Evolutionary conservation across 495 filamentous ascomycete genomes (phyloP).

Genomic region (Penicillium salamii): DNA sequence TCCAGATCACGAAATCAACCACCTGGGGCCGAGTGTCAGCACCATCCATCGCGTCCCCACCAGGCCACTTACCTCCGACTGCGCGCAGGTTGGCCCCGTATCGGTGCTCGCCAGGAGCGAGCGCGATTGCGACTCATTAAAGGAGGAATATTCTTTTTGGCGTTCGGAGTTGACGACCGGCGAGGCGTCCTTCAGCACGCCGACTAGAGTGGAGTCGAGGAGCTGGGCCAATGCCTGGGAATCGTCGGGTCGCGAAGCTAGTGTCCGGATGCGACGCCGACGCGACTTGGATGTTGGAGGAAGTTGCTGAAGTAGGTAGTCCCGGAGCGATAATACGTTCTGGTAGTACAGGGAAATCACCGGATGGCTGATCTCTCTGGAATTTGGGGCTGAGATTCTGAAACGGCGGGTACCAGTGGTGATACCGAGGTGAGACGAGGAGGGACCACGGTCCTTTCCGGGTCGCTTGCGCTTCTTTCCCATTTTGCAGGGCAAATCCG

Average conservation of each 20-base stretch:
- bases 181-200: slow-evolving; percentile 38
- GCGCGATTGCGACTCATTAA: slow-evolving; percentile 57
- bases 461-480: slow-evolving; percentile 46
- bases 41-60: not conserved
- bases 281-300: slow-evolving; percentile 50
- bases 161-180: slow-evolving; percentile 37
- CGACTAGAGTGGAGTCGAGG: slow-evolving; percentile 69
- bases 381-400: slow-evolving; percentile 10
- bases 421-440: slow-evolving; percentile 19
- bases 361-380: slow-evolving; percentile 46
- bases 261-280: slow-evolving; percentile 45
- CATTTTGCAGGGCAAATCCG: slow-evolving; percentile 31
- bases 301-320: slow-evolving; percentile 61
- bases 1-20: slow-evolving; percentile 78
- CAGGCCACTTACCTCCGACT: slow-evolving; percentile 56
- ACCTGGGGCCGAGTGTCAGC: slow-evolving; percentile 54
- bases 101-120: slow-evolving; percentile 35
- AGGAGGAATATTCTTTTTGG: slow-evolving; percentile 58
- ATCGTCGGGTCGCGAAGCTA: slow-evolving; percentile 11
- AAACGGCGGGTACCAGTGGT: slow-evolving; percentile 16
- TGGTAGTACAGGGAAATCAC: slow-evolving; percentile 75
- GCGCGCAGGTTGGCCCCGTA: slow-evolving; percentile 40
- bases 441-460: slow-evolving; percentile 23
- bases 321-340: slow-evolving; percentile 62
- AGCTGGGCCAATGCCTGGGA: slow-evolving; percentile 41